A percentile compares a stretch with the other conserved stretches of the same genome.
These are phyloP conservation scores for Diophrys sp. DNA, from an alignment of 73 alveolate genomes.

Conservation along the genomic window DNA sequence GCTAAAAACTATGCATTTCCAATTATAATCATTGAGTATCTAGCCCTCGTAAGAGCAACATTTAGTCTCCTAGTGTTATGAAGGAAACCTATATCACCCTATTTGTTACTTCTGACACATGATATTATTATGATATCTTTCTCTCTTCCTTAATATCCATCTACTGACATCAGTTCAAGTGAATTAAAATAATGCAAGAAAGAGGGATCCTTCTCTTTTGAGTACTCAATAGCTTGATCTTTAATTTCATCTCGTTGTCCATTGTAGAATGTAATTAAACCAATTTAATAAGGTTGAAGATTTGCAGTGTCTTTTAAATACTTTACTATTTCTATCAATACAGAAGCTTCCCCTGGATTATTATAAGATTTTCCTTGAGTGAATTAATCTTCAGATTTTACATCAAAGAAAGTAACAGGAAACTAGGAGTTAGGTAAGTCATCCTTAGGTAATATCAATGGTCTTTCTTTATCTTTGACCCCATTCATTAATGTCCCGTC, in stretches of 20 bases:
- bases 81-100: conserved; percentile 95
- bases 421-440: conserved; percentile 98
- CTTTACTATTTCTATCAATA: too few relatives aligned
- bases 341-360: conserved; percentile 96
- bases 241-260: conserved; percentile 70
- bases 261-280: conserved; percentile 99
- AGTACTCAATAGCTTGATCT: too few relatives aligned
- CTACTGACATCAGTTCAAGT: conserved; percentile 99
- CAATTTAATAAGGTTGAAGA: conserved; percentile 94
- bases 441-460: conserved; percentile 78
- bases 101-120: conserved; percentile 94
- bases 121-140: conserved; percentile 98
- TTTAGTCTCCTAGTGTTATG: conserved; percentile 99
- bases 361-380: conserved; percentile 98
- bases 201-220: conserved; percentile 9
- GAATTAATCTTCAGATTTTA: conserved; percentile 97
- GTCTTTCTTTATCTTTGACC: conserved; percentile 91
- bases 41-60: conserved; percentile 99
- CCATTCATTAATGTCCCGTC: conserved; percentile 98
- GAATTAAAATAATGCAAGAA: too few relatives aligned
- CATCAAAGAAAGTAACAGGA: conserved; percentile 97
- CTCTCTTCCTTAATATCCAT: conserved; percentile 99
- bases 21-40: conserved; percentile 96
- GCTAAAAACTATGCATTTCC: conserved; percentile 89
- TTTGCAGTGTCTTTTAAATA: not conserved